These are phyloP conservation scores for Pyrenula massariospora DNA, from an alignment of 495 filamentous ascomycete species.

Conservation along the genomic window DNA sequence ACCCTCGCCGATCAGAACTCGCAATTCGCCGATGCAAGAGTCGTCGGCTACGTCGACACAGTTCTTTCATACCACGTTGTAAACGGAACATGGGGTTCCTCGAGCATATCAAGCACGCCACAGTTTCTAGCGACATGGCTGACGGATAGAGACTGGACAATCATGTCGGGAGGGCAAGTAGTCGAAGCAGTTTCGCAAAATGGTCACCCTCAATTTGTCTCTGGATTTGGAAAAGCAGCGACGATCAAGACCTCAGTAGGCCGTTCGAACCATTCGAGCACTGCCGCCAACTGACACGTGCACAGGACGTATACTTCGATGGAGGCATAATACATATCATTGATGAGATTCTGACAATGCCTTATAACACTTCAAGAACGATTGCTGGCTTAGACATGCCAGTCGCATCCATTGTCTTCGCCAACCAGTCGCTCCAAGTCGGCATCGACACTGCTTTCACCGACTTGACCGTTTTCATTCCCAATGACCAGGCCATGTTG, in stretches of 20 bases:
- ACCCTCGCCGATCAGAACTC: slow-evolving; percentile 6
- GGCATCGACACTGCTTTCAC: slow-evolving; percentile 29
- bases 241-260: slow-evolving; percentile 21
- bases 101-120: neutral
- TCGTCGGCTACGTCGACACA: neutral
- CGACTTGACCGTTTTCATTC: slow-evolving; percentile 55
- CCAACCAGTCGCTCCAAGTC: slow-evolving; percentile 41
- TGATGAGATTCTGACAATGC: slow-evolving; percentile 33
- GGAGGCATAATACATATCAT: slow-evolving; percentile 58
- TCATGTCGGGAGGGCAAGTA: neutral
- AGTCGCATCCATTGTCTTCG: slow-evolving; percentile 8
- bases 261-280: neutral
- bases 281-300: neutral
- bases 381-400: slow-evolving; percentile 9
- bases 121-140: neutral
- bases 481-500: slow-evolving; percentile 48
- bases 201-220: slow-evolving; percentile 12
- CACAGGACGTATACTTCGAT: slow-evolving; percentile 45
- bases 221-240: slow-evolving; percentile 17
- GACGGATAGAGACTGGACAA: neutral
- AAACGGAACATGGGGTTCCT: neutral
- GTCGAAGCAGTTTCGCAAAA: neutral
- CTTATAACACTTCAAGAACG: slow-evolving; percentile 34
- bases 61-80: neutral
- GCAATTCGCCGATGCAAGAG: neutral